Evolutionary conservation across 345 rosid species (phyloP).

Genomic region (Citrus inodora): DNA sequence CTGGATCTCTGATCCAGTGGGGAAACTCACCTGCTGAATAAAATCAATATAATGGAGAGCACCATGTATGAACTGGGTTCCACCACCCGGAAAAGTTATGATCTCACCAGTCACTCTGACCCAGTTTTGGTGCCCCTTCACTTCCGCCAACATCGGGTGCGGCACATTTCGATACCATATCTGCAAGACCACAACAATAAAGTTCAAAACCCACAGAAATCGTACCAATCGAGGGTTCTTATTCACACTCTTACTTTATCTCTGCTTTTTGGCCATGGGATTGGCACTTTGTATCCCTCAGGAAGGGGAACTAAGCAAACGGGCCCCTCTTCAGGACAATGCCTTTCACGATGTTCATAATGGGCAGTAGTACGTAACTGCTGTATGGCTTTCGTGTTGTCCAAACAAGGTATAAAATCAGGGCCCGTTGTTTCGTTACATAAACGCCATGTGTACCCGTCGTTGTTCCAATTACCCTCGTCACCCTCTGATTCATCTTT

Average conservation of each 20-base stretch:
- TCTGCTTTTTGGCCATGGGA: slow-evolving; percentile 81
- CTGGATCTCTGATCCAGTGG: neutral
- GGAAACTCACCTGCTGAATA: slow-evolving; percentile 53
- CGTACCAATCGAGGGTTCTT: neutral
- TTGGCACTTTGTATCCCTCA: slow-evolving; percentile 61
- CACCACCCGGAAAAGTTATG: slow-evolving; percentile 94
- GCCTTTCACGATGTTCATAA: slow-evolving; percentile 89
- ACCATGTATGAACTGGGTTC: slow-evolving; percentile 95
- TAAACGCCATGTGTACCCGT: slow-evolving; percentile 61
- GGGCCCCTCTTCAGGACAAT: slow-evolving; percentile 83
- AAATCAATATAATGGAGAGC: slow-evolving; percentile 86
- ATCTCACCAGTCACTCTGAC: slow-evolving; percentile 89
- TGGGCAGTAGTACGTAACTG: slow-evolving; percentile 53
- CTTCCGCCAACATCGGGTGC: slow-evolving; percentile 63
- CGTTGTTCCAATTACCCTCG: slow-evolving; percentile 19
- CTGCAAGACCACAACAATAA: slow-evolving; percentile 34
- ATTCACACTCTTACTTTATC: slow-evolving; percentile 53
- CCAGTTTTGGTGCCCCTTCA: slow-evolving; percentile 98
- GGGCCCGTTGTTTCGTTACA: slow-evolving; percentile 75
- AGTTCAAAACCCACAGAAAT: neutral
- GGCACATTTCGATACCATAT: slow-evolving; percentile 98
- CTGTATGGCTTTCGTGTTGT: slow-evolving; percentile 68
- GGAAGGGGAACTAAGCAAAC: slow-evolving; percentile 72
- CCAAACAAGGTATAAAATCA: slow-evolving; percentile 95
- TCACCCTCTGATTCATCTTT: slow-evolving; percentile 29